A percentile compares a stretch with the other conserved stretches of the same genome.
Conservation (phyloP, 176 grass and related monocot genomes). For the Eleusine indica region DNA sequence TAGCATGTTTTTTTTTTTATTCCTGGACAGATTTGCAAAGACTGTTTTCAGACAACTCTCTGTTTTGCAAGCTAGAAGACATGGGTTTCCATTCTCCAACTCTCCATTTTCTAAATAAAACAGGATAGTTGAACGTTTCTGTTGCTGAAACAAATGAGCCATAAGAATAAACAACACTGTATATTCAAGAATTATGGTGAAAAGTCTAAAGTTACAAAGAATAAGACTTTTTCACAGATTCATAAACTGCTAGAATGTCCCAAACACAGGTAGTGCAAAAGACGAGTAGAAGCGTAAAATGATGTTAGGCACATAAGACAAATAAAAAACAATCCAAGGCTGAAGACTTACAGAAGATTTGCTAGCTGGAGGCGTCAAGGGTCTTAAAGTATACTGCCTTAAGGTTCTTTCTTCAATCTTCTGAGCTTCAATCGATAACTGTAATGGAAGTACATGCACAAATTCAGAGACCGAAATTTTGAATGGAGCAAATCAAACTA, state of each 20-base stretch:
- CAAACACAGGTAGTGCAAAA: neutral
- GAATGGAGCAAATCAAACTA: constrained; percentile 13
- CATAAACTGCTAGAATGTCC: constrained; percentile 1
- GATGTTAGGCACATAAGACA: constrained; percentile 26
- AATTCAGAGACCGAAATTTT: constrained; percentile 20
- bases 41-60: neutral
- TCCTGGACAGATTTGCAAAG: neutral
- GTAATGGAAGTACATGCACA: constrained; percentile 20
- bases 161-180: neutral
- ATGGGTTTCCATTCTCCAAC: neutral
- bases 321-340: neutral
- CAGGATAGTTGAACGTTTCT: neutral
- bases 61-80: neutral
- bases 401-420: constrained; percentile 73
- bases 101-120: neutral
- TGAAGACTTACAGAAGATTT: constrained; percentile 62
- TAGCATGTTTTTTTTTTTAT: neutral
- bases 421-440: constrained; percentile 62
- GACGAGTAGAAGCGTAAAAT: neutral
- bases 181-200: neutral
- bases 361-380: constrained; percentile 57
- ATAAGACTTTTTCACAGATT: neutral
- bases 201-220: constrained; percentile 22
- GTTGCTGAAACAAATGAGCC: neutral
- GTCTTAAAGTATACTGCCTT: constrained; percentile 67